These are phyloP conservation scores for Hirschfeldia incana DNA, from an alignment of 345 rosid genomes.

Conservation along the genomic window DNA sequence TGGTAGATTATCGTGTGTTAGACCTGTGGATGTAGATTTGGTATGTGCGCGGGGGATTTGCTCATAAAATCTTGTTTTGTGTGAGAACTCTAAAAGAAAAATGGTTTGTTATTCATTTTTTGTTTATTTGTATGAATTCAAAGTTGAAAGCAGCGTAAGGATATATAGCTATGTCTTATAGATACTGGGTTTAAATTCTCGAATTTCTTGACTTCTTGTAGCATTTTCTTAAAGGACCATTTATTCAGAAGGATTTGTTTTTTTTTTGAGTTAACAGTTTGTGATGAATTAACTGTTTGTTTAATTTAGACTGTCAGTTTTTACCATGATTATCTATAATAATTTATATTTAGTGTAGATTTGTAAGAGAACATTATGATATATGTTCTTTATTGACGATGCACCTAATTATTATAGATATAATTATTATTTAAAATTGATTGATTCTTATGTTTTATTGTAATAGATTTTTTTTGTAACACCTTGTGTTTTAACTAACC, in stretches of 20 bases:
- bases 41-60: too few species aligned
- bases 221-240: too few species aligned
- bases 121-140: background rate
- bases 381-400: too few species aligned
- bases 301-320: background rate
- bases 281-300: background rate
- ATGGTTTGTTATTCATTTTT: background rate
- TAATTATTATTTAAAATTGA: too few species aligned
- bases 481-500: too few species aligned
- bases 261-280: background rate
- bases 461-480: too few species aligned
- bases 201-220: background rate
- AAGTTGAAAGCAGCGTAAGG: background rate
- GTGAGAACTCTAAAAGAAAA: too few species aligned
- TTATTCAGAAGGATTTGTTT: background rate
- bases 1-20: too few species aligned
- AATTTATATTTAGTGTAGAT: background rate
- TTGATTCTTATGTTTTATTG: too few species aligned
- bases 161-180: background rate
- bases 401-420: too few species aligned
- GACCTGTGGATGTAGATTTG: too few species aligned
- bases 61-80: too few species aligned
- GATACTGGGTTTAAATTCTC: background rate
- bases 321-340: background rate
- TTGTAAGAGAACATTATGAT: background rate